Percentiles rank a stretch among this genome's conserved stretches.
phyloP scores from a whole-genome alignment of 306 rosid genomes.

The Ammopiptanthus mongolicus region DNA sequence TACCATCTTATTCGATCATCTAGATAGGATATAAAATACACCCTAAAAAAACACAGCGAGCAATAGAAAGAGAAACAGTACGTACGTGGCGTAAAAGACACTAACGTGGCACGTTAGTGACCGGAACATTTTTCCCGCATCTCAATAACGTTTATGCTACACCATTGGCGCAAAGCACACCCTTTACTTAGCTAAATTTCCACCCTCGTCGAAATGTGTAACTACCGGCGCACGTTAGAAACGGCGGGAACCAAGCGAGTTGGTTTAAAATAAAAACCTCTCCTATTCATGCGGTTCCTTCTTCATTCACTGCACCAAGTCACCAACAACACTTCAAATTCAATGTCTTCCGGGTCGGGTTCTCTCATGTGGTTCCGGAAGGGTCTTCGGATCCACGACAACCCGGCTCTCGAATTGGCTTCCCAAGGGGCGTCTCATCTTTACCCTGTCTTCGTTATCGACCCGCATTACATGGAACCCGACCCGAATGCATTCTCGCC shows the following conservation, averaged over 20 bases:
- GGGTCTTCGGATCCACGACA: constrained; percentile 88
- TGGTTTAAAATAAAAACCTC: background rate
- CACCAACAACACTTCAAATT: background rate
- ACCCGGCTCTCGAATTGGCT: constrained; percentile 78
- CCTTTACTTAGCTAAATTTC: no score
- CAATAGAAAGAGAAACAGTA: no score
- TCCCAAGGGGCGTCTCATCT: constrained; percentile 31
- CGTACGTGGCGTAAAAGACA: constrained; percentile 2
- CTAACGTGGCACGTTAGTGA: constrained; percentile 39
- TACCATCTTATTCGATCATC: no score
- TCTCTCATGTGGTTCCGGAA: constrained; percentile 84
- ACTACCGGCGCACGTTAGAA: constrained; percentile 35
- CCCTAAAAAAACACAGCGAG: no score
- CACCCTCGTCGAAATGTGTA: background rate
- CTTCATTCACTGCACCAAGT: background rate
- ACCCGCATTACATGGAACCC: constrained; percentile 87
- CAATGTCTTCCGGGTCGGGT: constrained; percentile 49
- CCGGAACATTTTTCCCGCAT: constrained; percentile 5
- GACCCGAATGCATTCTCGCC: constrained; percentile 46
- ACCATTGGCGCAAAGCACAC: background rate
- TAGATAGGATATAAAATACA: no score
- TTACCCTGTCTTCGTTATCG: constrained; percentile 73
- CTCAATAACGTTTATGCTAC: background rate
- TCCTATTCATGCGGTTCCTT: background rate
- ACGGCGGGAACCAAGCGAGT: constrained; percentile 33